These are phyloP conservation scores for Allomyces arbusculus DNA, from an alignment of 192 early-diverging fungal genomes.

Conservation along the genomic window DNA sequence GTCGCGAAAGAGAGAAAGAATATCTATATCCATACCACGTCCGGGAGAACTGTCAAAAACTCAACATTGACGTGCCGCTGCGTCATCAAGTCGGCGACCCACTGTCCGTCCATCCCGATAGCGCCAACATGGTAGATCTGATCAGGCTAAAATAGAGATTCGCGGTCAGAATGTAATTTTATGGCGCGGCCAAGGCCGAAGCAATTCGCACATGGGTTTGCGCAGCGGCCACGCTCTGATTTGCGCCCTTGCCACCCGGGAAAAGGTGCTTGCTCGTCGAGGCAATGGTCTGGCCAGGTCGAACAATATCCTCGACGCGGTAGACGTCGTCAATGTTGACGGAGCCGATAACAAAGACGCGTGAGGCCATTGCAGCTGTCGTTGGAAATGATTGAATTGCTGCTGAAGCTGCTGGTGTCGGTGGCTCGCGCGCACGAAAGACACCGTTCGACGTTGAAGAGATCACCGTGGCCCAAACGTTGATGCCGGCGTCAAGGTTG, in stretches of 20 bases:
- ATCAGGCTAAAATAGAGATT: neutral
- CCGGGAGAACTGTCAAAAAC: neutral
- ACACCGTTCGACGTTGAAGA: no score
- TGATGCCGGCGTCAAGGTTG: no score
- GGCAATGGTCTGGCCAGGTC: neutral
- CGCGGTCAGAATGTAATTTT: neutral
- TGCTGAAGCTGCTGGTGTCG: no score
- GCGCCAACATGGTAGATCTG: neutral
- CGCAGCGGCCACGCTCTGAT: neutral
- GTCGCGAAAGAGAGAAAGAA: neutral
- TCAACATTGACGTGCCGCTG: neutral
- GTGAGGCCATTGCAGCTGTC: no score
- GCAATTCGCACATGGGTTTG: neutral
- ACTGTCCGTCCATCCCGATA: neutral
- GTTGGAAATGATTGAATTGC: no score
- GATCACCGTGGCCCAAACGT: no score
- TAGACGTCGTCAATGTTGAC: neutral
- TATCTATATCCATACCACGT: neutral
- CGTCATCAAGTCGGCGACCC: conserved; percentile 1
- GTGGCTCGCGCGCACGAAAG: no score
- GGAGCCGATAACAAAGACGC: no score
- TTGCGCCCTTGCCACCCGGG: neutral
- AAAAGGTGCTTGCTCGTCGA: neutral
- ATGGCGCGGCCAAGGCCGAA: neutral
- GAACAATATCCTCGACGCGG: neutral